Percentiles rank a stretch among this genome's conserved stretches.
These are phyloP conservation scores for Nicotiana tabacum DNA, from an alignment of 257 asterid species.

Conservation along the genomic window DNA sequence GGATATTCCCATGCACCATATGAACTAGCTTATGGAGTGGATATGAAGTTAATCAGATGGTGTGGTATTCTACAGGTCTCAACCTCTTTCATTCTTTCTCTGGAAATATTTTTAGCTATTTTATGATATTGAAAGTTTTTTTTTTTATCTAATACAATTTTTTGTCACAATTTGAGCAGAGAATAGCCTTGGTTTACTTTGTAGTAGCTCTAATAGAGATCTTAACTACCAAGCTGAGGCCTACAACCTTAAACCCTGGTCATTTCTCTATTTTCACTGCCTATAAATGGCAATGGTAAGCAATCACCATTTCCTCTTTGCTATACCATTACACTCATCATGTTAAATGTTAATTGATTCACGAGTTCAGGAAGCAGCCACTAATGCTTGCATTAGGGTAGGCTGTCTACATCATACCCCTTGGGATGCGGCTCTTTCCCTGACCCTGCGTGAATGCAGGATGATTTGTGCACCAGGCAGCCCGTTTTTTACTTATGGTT, in stretches of 20 bases:
- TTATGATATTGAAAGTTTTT: background rate
- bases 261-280: conserved; percentile 66
- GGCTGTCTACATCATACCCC: too few relatives aligned
- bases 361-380: too few relatives aligned
- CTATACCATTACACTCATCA: background rate
- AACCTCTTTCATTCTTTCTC: background rate
- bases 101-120: background rate
- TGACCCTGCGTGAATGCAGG: too few relatives aligned
- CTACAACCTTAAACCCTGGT: conserved; percentile 34
- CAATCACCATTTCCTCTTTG: background rate
- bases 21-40: conserved; percentile 60
- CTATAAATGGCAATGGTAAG: conserved; percentile 87
- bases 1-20: conserved; percentile 88
- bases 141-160: background rate
- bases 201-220: conserved; percentile 76
- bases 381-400: too few relatives aligned
- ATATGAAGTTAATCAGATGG: conserved; percentile 76
- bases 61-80: conserved; percentile 76
- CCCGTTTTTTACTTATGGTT: background rate
- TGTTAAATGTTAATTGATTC: background rate
- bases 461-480: too few relatives aligned
- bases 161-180: conserved; percentile 30
- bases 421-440: too few relatives aligned
- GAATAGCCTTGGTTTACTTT: conserved; percentile 84
- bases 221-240: conserved; percentile 61